Conservation (phyloP, 2,329 filamentous ascomycete genomes). For the Ceratocystis ficicola region DNA sequence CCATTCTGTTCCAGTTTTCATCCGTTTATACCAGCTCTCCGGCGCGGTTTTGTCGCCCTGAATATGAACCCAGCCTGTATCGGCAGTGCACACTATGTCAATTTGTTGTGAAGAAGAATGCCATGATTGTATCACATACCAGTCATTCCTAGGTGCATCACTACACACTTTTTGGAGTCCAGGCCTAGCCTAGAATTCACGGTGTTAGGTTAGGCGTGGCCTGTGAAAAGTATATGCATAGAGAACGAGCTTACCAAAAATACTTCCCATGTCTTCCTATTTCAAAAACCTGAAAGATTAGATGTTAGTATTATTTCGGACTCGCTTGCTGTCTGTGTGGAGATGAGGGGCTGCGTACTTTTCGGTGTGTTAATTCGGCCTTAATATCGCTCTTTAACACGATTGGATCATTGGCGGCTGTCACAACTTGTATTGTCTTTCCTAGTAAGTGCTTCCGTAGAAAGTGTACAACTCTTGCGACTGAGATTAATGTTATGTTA, state of each 20-base stretch:
- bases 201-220: neutral
- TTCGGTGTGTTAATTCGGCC: constrained; percentile 34
- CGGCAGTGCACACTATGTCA: neutral
- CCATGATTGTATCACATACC: constrained; percentile 30
- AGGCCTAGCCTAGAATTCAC: constrained; percentile 36
- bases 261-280: constrained; percentile 91
- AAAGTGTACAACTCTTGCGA: constrained; percentile 77
- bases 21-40: constrained; percentile 68
- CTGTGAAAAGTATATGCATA: neutral
- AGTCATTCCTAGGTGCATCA: constrained; percentile 78
- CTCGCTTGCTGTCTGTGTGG: neutral
- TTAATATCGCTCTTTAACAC: constrained; percentile 82
- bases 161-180: constrained; percentile 66
- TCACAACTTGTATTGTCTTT: constrained; percentile 59
- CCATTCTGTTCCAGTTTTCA: constrained; percentile 55
- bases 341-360: neutral
- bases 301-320: neutral
- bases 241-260: constrained; percentile 52
- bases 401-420: constrained; percentile 65
- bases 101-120: too few species aligned
- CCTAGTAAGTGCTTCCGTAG: constrained; percentile 73
- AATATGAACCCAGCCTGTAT: constrained; percentile 71
- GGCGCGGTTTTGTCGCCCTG: constrained; percentile 64
- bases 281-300: constrained; percentile 41
- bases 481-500: constrained; percentile 30